A percentile compares a stretch with the other conserved stretches of the same genome.
phyloP scores from a whole-genome alignment of 2,329 filamentous ascomycete species.

The Colletotrichum spinosum region DNA sequence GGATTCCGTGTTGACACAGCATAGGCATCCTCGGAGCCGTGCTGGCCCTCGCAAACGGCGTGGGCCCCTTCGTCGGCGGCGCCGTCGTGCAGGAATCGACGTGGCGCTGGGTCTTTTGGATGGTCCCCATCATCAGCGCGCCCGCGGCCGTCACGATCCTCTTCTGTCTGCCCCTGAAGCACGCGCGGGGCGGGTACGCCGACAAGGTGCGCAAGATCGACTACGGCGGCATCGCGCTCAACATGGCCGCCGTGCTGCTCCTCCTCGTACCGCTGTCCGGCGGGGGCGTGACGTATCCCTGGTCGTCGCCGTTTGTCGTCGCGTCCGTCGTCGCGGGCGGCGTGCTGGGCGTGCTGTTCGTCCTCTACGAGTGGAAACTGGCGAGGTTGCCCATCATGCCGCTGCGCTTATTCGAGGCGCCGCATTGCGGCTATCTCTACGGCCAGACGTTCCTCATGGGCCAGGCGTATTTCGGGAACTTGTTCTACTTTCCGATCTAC shows the following conservation, averaged over 20 bases:
- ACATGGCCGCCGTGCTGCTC: constrained; percentile 42
- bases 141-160: constrained; percentile 41
- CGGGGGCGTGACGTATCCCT: constrained; percentile 43
- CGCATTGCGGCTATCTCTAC: constrained; percentile 40
- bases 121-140: constrained; percentile 41
- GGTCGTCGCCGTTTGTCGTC: constrained; percentile 43
- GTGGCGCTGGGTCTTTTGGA: constrained; percentile 48
- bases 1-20: too few species aligned
- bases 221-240: constrained; percentile 44
- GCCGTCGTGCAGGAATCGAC: constrained; percentile 42
- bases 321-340: constrained; percentile 39
- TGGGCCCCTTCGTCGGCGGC: constrained; percentile 50
- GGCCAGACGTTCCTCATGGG: constrained; percentile 44
- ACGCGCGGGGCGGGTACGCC: constrained; percentile 41
- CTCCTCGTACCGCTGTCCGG: constrained; percentile 44
- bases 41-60: constrained; percentile 50
- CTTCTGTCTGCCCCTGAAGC: constrained; percentile 43
- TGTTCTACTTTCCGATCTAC: constrained; percentile 47
- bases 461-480: constrained; percentile 44
- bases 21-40: constrained; percentile 42
- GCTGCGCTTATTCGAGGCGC: constrained; percentile 40
- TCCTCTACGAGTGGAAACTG: constrained; percentile 45
- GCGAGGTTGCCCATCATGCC: constrained; percentile 45
- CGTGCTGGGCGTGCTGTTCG: constrained; percentile 41
- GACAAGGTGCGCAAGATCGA: constrained; percentile 44